Evolutionary conservation across 1,284 basidiomycete genomes (phyloP).

Genomic region (Ustilago tritici): DNA sequence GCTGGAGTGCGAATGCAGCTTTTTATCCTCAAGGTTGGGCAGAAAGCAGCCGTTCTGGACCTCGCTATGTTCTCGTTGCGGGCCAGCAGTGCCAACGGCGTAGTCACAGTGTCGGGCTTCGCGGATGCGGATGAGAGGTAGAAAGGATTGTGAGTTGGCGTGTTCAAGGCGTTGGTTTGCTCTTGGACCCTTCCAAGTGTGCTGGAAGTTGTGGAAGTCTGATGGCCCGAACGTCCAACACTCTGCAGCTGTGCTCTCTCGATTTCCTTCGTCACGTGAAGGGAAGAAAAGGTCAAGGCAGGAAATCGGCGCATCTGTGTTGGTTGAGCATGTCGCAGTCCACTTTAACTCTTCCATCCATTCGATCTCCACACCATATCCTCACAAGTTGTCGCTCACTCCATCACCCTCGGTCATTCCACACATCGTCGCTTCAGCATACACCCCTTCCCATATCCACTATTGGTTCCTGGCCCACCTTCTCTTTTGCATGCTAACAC

Average conservation of each 20-base stretch:
- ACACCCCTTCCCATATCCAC: neutral
- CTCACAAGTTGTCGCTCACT: neutral
- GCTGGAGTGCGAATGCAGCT: neutral
- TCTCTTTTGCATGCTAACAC: conserved; percentile 16
- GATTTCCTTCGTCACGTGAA: conserved; percentile 35
- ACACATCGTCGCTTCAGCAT: neutral
- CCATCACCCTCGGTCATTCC: conserved; percentile 10
- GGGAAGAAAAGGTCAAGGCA: conserved; percentile 8
- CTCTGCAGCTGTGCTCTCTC: conserved; percentile 19
- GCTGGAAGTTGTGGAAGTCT: conserved; percentile 11
- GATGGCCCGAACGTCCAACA: conserved; percentile 42
- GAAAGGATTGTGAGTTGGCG: neutral
- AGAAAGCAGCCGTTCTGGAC: neutral
- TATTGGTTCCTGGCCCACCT: neutral
- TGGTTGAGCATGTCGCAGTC: conserved; percentile 20
- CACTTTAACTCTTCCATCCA: conserved; percentile 17
- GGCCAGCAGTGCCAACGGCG: neutral
- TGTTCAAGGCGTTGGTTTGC: neutral
- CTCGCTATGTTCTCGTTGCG: neutral
- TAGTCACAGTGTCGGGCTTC: neutral
- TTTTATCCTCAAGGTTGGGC: neutral
- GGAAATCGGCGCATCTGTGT: conserved; percentile 26
- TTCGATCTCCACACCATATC: conserved; percentile 13
- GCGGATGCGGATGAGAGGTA: neutral
- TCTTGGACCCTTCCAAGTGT: conserved; percentile 6